Percentiles rank a stretch among this genome's conserved stretches.
Conservation (phyloP, 2,329 filamentous ascomycete species). For the Aureobasidium sp. region DNA sequence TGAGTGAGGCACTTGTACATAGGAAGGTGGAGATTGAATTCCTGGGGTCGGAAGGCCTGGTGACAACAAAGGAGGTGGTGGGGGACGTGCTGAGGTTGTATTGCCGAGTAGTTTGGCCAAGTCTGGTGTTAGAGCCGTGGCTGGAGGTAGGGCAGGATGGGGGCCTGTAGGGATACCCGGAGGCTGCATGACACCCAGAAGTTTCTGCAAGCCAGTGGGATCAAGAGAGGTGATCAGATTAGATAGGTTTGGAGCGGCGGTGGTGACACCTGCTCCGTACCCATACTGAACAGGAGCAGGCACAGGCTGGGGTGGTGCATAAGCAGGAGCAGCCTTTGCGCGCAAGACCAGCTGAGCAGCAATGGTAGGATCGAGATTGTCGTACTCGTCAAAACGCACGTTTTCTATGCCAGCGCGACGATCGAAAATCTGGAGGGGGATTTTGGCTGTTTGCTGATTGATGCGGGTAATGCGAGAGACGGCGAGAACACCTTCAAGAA, state of each 20-base stretch:
- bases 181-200: conserved; percentile 53
- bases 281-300: conserved; percentile 31
- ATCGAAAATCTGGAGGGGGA: conserved; percentile 80
- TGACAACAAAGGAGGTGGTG: conserved; percentile 11
- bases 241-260: conserved; percentile 45
- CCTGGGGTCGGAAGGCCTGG: not conserved
- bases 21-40: not conserved
- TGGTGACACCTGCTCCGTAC: conserved; percentile 22
- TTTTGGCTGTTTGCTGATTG: conserved; percentile 63
- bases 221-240: conserved; percentile 63
- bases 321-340: conserved; percentile 49
- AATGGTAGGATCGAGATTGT: conserved; percentile 68
- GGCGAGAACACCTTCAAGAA: conserved; percentile 80
- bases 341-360: conserved; percentile 75
- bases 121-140: conserved; percentile 28
- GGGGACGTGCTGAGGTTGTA: conserved; percentile 16
- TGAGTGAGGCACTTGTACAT: conserved; percentile 23
- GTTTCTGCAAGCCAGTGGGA: conserved; percentile 60
- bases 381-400: conserved; percentile 80
- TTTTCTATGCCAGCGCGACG: conserved; percentile 66
- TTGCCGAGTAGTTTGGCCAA: conserved; percentile 33
- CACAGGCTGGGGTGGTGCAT: conserved; percentile 28
- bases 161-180: conserved; percentile 33
- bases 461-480: conserved; percentile 66
- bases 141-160: conserved; percentile 17